A percentile compares a stretch with the other conserved stretches of the same genome.
These are phyloP conservation scores for Gaultheria prostrata DNA, from an alignment of 148 eudicot species.

Conservation along the genomic window DNA sequence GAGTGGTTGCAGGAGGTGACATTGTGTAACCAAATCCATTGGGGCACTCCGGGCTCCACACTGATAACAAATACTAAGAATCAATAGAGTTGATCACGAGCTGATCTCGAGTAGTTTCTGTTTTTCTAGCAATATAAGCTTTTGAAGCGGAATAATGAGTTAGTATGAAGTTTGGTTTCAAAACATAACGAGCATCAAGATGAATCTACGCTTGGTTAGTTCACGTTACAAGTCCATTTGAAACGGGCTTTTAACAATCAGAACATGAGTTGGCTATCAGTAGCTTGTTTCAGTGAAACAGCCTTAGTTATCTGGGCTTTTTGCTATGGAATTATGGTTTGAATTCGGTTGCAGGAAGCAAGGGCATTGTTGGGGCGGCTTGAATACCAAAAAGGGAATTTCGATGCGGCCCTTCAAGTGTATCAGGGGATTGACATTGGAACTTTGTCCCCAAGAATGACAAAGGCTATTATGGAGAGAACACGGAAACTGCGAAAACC, in stretches of 20 bases:
- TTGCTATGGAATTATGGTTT: neutral
- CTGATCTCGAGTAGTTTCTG: neutral
- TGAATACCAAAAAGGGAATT: slow-evolving; percentile 88
- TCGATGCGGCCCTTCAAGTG: slow-evolving; percentile 87
- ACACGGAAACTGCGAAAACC: slow-evolving; percentile 43
- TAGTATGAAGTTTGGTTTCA: neutral
- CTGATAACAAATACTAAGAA: too few relatives aligned
- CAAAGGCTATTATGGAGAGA: slow-evolving; percentile 60
- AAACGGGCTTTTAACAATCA: neutral
- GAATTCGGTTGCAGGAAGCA: slow-evolving; percentile 63
- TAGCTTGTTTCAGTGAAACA: neutral
- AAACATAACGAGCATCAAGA: neutral
- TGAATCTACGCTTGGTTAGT: neutral
- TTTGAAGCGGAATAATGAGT: neutral
- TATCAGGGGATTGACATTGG: slow-evolving; percentile 86
- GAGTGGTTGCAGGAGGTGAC: too few relatives aligned
- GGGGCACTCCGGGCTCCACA: too few relatives aligned
- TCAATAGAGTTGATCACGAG: neutral
- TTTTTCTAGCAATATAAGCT: neutral
- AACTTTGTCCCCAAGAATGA: slow-evolving; percentile 61
- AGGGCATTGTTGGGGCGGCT: slow-evolving; percentile 95
- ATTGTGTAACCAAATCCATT: too few relatives aligned
- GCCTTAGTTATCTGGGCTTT: neutral
- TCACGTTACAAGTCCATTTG: neutral
- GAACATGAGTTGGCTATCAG: neutral